Conservation (phyloP, 2,329 filamentous ascomycete genomes). For the Colletotrichum plurivorum region DNA sequence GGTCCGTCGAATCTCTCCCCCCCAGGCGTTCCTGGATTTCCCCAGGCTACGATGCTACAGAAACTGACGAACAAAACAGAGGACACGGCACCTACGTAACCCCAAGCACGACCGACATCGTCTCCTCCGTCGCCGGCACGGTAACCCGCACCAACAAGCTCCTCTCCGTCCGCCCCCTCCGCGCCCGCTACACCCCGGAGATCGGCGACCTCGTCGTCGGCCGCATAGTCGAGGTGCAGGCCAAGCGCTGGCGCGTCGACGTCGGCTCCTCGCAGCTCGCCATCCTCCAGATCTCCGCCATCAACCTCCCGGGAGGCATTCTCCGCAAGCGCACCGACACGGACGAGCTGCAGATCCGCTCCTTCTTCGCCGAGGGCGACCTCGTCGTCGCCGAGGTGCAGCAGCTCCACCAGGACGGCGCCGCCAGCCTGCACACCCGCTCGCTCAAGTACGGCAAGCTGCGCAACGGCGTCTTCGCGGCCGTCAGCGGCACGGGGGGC, state of each 20-base stretch:
- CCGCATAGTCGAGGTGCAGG: conserved; percentile 94
- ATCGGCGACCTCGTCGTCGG: conserved; percentile 97
- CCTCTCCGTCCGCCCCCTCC: conserved; percentile 89
- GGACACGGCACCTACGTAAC: conserved; percentile 93
- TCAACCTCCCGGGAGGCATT: conserved; percentile 96
- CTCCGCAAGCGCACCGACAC: conserved; percentile 92
- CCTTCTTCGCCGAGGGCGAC: conserved; percentile 97
- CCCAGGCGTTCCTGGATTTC: too few relatives aligned
- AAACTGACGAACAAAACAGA: conserved; percentile 58
- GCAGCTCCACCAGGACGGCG: conserved; percentile 86
- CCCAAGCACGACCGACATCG: conserved; percentile 76
- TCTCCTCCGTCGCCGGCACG: conserved; percentile 91
- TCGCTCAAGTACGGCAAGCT: conserved; percentile 95
- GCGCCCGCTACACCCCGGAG: conserved; percentile 93
- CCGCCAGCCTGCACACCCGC: conserved; percentile 89
- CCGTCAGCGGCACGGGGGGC: conserved; percentile 84
- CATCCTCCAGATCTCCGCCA: conserved; percentile 85
- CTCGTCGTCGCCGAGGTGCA: conserved; percentile 96
- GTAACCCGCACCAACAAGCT: conserved; percentile 97
- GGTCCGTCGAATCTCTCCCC: conserved; percentile 57
- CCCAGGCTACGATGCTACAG: too few relatives aligned
- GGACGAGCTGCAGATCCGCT: conserved; percentile 96
- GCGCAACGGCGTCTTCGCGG: conserved; percentile 90
- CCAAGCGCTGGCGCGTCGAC: conserved; percentile 94
- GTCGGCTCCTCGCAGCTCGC: conserved; percentile 90